phyloP scores from a whole-genome alignment of 768 basidiomycete species.

The Rhodotorula taiwanensis region DNA sequence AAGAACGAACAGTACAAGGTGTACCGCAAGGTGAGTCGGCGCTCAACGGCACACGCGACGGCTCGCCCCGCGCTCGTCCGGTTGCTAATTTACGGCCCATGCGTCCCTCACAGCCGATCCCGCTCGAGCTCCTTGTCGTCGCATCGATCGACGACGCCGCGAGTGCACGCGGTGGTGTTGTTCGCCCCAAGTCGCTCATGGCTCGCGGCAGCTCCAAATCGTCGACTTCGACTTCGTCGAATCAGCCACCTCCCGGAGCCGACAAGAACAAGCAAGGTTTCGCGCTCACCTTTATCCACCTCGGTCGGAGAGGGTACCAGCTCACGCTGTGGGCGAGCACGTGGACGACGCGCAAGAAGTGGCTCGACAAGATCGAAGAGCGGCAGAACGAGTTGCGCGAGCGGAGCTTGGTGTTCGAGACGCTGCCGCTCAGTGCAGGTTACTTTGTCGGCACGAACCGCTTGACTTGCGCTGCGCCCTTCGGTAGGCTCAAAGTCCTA shows the following conservation, averaged over 20 bases:
- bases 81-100: neutral
- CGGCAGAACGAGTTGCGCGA: constrained; percentile 81
- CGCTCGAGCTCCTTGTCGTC: constrained; percentile 81
- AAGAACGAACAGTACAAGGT: constrained; percentile 89
- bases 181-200: constrained; percentile 43
- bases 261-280: constrained; percentile 67
- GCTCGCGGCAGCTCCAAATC: constrained; percentile 35
- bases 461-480: constrained; percentile 84
- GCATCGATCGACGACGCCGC: constrained; percentile 59
- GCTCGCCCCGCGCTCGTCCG: neutral
- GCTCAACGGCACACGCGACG: no score
- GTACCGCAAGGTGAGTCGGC: constrained; percentile 59
- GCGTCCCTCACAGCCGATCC: constrained; percentile 67
- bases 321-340: constrained; percentile 87
- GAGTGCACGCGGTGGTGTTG: constrained; percentile 36
- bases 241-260: constrained; percentile 32
- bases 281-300: constrained; percentile 85
- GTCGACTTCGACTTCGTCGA: constrained; percentile 11
- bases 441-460: constrained; percentile 79
- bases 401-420: constrained; percentile 78
- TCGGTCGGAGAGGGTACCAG: constrained; percentile 86
- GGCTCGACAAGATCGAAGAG: constrained; percentile 84
- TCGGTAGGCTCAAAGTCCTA: constrained; percentile 57
- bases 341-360: constrained; percentile 76
- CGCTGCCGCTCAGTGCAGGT: constrained; percentile 71